Base-by-base conservation (phyloP, 768 basidiomycete genomes). In the Plicaturopsis crispa region DNA sequence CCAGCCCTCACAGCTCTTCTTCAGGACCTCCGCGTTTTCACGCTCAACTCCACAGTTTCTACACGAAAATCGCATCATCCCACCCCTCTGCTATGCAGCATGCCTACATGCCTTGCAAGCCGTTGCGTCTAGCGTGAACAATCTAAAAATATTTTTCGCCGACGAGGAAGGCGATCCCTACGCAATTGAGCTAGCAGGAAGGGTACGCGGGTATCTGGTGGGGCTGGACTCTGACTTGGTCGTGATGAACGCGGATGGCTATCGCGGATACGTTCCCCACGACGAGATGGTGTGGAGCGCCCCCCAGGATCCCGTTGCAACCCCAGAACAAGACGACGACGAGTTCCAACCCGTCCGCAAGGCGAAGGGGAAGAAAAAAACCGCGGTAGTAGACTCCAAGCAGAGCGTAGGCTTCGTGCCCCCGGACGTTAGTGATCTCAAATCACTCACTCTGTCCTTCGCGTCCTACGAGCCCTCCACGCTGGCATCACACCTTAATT, bases 171-270 rank as follows among this genome's bases (percentile, higher is more conserved):
- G 75, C 7, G 87, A 89, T 55, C 83, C 84, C 3, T 87, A 76
- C 48, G 78, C 82, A n/a, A 86, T 90, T 5, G 86, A 86, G 48
- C 67, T 91, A 6, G 88, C 88, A 7, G 86, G 77, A 11, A 69
- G 73, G 34, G 57, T 88, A 8, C 68, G 72, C 6, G 88, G 75
- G 23, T 90, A 81, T 47, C 84, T 91, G 33, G 68, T 78, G 0
- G 84, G 81, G 17, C 78, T 69, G 43, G 88, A 91, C 62, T 90
- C 86, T 2, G 88, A 91, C 55, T 91, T 84, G 45, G 77, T 84
- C 35, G 69, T 91, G 38, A 60, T 88, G 37, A 85, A 85, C 48
- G 65, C 78, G 10, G 82, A 81, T 23, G 82, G 77, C 7, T 89
- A 90, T 55, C 65, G 62, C 35, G 88, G 88, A 14, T 91, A 84